A percentile compares a stretch with the other conserved stretches of the same genome.
These are phyloP conservation scores for Pisolithus orientalis DNA, from an alignment of 768 basidiomycete species.

Conservation along the genomic window DNA sequence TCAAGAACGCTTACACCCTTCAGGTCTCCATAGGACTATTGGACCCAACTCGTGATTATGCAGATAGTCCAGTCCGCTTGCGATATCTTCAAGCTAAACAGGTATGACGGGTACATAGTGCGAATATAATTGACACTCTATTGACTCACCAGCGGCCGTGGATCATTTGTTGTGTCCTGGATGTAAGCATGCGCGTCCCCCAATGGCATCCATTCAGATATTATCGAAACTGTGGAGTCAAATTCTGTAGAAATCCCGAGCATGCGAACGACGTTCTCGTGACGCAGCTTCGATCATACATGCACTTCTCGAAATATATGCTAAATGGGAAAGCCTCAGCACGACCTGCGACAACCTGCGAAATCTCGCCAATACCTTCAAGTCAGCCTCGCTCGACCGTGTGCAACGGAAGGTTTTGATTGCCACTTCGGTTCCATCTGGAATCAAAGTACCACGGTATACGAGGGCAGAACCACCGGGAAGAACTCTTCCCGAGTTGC, in stretches of 20 bases:
- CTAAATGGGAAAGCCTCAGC: not conserved
- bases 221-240: not conserved
- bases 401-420: not conserved
- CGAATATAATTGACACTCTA: not conserved
- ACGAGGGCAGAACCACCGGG: not conserved
- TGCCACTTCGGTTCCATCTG: not conserved
- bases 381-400: not conserved
- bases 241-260: not conserved
- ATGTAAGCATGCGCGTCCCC: not conserved
- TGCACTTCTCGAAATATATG: not conserved
- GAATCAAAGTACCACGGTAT: not conserved
- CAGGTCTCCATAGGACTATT: not conserved
- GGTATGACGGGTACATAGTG: no score
- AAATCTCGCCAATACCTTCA: no score
- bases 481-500: not conserved
- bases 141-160: not conserved
- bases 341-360: not conserved
- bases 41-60: not conserved
- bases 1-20: not conserved
- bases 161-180: not conserved
- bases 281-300: not conserved
- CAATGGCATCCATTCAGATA: not conserved
- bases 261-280: not conserved
- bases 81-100: no score
- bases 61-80: not conserved